Base-by-base conservation (phyloP, 2,329 filamentous ascomycete genomes). In the Endoconidiophora polonica region DNA sequence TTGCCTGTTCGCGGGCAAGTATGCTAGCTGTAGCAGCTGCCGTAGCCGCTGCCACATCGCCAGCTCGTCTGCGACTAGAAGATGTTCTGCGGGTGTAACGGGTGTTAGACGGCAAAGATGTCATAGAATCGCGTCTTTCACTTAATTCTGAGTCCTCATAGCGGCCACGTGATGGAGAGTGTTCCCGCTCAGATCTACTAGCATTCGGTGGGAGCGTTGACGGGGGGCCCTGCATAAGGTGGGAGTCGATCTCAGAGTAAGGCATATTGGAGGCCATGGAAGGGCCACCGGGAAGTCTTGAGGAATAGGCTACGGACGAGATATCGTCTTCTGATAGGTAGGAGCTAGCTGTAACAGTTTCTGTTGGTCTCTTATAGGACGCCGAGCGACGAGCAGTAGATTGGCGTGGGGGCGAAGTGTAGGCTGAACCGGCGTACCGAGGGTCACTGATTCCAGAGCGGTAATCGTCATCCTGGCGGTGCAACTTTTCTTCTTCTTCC, bases 391-490 rank as follows among this genome's bases (percentile, higher is more conserved):
- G 46, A 14, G 49, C 62, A 12, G 57, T 56, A 3, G 62, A 33
- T 33, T 33, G 24, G 10, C 53, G 63, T 55, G 65, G 29, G 41
- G 45, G 45, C n/a, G 50, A 45, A 20, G 22, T 26, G 53, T 73
- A 69, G 23, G 80, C 80, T 59, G 87, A 83, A 24, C 77, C 82
- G 2, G 82, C 86, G 54, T 76, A 86, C 57, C 71, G 71, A 20
- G 78, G 76, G n/a, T 73, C 69, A 29, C 72, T 72, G 36, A 74
- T 75, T 4, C 83, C 73, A 20, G 77, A 74, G 48, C 77, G 72
- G 56, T 65, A 57, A 2, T 79, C 69, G 50, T 80, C 74, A 61
- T 77, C 61, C 4, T 70, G 65, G 33, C 59, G 49, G 12, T 52
- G 59, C 3, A 65, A 37, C 5, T 67, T 64, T 38, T 72, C 65